These are phyloP conservation scores for Rhizopogon sp. DNA, from an alignment of 768 basidiomycete genomes.

Conservation along the genomic window DNA sequence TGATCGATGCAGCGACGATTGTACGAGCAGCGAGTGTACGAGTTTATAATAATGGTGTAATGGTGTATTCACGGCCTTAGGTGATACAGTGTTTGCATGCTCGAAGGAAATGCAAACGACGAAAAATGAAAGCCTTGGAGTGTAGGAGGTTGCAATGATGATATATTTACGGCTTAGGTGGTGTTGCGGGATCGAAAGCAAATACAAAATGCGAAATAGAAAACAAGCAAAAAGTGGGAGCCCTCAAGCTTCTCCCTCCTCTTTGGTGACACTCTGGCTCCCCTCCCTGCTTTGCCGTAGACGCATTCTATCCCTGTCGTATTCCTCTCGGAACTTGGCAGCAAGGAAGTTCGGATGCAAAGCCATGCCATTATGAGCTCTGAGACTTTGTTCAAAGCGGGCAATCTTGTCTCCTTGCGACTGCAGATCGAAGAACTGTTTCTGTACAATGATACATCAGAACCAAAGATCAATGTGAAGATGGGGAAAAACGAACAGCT, in stretches of 20 bases:
- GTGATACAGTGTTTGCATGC: neutral
- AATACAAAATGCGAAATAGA: neutral
- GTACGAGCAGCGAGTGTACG: neutral
- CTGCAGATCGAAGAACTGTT: constrained; percentile 50
- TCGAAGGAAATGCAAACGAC: too few relatives aligned
- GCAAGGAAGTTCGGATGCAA: constrained; percentile 59
- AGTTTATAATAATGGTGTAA: neutral
- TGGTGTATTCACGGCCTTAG: neutral
- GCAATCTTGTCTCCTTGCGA: constrained; percentile 56
- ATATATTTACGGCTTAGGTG: too few relatives aligned
- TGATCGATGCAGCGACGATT: neutral
- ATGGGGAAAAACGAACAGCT: constrained; percentile 34
- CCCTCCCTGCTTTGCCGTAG: constrained; percentile 25
- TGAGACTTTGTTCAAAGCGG: constrained; percentile 55
- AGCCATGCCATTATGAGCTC: constrained; percentile 44
- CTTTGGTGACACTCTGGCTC: constrained; percentile 19
- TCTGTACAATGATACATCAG: constrained; percentile 28
- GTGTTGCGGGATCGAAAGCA: neutral
- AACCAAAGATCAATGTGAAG: neutral
- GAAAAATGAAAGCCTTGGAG: too few relatives aligned
- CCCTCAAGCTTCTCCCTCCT: constrained; percentile 31
- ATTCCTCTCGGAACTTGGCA: constrained; percentile 51
- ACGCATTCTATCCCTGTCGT: constrained; percentile 35
- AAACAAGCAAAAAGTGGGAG: constrained; percentile 1
- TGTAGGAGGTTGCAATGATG: too few relatives aligned